phyloP scores from a whole-genome alignment of 192 early-diverging fungal genomes.

The Dissophora globulifera region DNA sequence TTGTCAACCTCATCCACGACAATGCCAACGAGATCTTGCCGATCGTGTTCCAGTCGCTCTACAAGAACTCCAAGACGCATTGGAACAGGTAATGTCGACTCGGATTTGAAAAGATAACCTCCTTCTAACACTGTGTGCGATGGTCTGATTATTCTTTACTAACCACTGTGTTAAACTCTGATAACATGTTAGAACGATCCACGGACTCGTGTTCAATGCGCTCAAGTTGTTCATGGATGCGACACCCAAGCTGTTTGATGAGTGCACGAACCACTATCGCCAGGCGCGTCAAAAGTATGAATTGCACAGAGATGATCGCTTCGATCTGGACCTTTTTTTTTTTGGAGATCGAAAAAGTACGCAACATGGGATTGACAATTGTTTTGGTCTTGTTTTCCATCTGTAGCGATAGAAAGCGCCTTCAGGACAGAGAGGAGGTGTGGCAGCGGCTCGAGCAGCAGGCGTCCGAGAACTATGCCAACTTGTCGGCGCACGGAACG shows the following conservation, averaged over 20 bases:
- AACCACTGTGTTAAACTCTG: no score
- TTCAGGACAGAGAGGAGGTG: constrained; percentile 80
- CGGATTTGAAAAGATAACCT: no score
- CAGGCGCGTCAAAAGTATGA: constrained; percentile 85
- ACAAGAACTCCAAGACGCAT: constrained; percentile 94
- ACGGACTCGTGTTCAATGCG: constrained; percentile 96
- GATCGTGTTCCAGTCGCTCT: constrained; percentile 94
- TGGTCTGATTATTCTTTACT: no score
- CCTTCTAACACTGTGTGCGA: no score
- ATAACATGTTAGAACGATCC: constrained; percentile 97
- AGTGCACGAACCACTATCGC: constrained; percentile 94
- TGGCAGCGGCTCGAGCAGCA: constrained; percentile 82
- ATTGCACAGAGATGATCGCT: neutral
- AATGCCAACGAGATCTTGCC: constrained; percentile 93
- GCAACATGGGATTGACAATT: neutral
- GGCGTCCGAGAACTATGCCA: constrained; percentile 51
- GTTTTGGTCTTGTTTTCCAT: neutral
- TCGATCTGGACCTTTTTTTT: no score
- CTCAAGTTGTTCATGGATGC: constrained; percentile 98
- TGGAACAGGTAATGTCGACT: constrained; percentile 87
- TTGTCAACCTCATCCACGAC: constrained; percentile 94
- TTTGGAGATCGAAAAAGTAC: neutral
- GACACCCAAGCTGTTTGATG: constrained; percentile 94
- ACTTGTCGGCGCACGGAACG: constrained; percentile 35
- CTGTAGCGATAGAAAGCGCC: constrained; percentile 81